phyloP scores from a whole-genome alignment of 768 basidiomycete species.

The Lactarius sp. region DNA sequence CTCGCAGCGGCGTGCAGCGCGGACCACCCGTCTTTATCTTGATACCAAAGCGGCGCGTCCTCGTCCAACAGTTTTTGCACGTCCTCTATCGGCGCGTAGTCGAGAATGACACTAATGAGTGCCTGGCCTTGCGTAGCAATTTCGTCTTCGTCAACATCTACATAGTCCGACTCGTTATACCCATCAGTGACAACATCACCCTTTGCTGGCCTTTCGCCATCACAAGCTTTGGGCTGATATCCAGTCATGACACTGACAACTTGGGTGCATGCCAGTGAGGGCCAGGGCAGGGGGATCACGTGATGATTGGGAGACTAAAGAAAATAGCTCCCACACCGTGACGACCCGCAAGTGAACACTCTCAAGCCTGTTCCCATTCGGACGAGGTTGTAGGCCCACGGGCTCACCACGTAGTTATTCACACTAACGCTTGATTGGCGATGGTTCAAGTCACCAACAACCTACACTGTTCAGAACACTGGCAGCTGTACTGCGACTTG shows the following conservation, averaged over 20 bases:
- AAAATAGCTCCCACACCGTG: no score
- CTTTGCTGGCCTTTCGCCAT: neutral
- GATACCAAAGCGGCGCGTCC: conserved; percentile 87
- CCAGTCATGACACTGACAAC: neutral
- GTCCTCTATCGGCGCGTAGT: conserved; percentile 39
- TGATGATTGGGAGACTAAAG: neutral
- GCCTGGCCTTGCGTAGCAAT: conserved; percentile 46
- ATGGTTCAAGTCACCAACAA: no score
- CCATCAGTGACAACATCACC: neutral
- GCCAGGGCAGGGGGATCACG: neutral
- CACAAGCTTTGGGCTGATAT: neutral
- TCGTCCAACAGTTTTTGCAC: conserved; percentile 50
- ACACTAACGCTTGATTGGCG: no score
- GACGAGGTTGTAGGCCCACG: no score
- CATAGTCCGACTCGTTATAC: conserved; percentile 23
- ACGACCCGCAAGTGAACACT: no score
- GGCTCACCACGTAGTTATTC: no score
- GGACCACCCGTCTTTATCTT: conserved; percentile 75
- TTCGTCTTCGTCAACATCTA: conserved; percentile 25
- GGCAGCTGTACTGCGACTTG: no score
- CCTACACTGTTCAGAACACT: no score
- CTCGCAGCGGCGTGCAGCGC: conserved; percentile 85
- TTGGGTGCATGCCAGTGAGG: neutral
- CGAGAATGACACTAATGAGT: conserved; percentile 56
- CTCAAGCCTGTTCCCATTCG: no score